A percentile compares a stretch with the other conserved stretches of the same genome.
phyloP scores from a whole-genome alignment of 306 rosid species.

The Oemleria cerasiformis region DNA sequence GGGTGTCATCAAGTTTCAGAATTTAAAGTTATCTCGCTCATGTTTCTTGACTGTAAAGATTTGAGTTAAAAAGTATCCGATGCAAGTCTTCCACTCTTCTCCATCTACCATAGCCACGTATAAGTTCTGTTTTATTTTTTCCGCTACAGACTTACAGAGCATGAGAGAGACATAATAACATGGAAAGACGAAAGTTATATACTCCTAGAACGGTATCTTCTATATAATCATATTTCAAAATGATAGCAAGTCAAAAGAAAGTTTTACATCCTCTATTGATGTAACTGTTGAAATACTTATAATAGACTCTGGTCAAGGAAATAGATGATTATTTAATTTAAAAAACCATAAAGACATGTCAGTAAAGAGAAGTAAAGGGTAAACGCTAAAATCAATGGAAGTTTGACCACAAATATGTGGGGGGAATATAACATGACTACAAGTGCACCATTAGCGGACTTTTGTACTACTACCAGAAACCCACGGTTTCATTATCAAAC shows the following conservation, averaged over 20 bases:
- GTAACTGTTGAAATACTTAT: not conserved
- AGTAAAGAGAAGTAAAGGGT: not conserved
- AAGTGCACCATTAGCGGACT: not conserved
- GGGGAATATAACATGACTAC: not conserved
- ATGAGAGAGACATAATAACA: not conserved
- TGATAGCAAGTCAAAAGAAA: not conserved
- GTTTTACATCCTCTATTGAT: constrained; percentile 3
- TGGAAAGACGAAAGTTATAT: not conserved
- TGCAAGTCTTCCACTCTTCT: not conserved
- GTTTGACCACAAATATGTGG: not conserved
- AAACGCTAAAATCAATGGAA: not conserved
- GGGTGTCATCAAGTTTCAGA: too few species aligned
- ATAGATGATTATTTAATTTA: not conserved
- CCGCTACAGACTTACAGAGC: not conserved
- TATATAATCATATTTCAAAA: too few species aligned
- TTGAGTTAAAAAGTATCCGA: not conserved
- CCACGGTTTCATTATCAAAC: not conserved
- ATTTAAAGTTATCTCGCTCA: too few species aligned
- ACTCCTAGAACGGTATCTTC: too few species aligned
- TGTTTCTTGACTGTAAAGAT: not conserved
- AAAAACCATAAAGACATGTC: not conserved
- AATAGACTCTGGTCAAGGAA: too few species aligned
- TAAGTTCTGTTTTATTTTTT: not conserved
- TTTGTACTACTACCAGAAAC: not conserved
- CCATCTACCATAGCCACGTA: not conserved